Base-by-base conservation (phyloP, 208 protist genomes). In the Angomonas deanei region DNA sequence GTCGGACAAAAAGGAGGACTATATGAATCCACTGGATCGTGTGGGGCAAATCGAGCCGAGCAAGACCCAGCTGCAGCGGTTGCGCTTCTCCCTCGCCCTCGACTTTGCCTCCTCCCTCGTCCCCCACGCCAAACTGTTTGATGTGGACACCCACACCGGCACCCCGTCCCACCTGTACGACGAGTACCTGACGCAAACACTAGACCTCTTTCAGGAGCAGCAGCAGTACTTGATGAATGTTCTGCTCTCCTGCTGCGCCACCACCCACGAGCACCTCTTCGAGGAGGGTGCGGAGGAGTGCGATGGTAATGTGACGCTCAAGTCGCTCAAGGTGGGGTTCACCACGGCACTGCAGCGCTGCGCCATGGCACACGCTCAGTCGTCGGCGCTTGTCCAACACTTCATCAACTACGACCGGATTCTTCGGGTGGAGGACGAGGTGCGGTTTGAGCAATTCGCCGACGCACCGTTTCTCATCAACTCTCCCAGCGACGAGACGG, bases 11-110 rank as follows among this genome's bases (percentile, higher is more conserved):
- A 11, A 4, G 24, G 55, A 65, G 48, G 39, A 34, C 17, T 68
- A 58, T 13, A 15, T 78, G 17, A 58, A 73, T 23, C 78, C 77
- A 19, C 56, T 86, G 33, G 50, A 68, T 5, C 53, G 62, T 11
- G 63, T 92, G 33, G 88, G 88, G 1, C 73, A 87, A 46, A 3
- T 91, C 23, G 83, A 81, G 0, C 76, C 74, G 4, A 77, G 66
- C 3, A 72, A 72, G 17, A 58, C 59, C 46, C 84, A 91, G 4
- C 70, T 91, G 42, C 80, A 77, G 34, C 82, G 82, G 11, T 59
- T 95, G 46, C 78, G 78, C 30, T 95, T 92, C 62, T 85, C 89
- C 0, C 70, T 95, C n/a, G 65, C 84, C 15, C 66, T 95, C 28
- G 89, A 95, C 61, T 84, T 90, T 57, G 86, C 89, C 3, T 74